Percentiles rank a stretch among this genome's conserved stretches.
Conservation (phyloP, 2,329 filamentous ascomycete species). For the Talaromyces verruculosus region DNA sequence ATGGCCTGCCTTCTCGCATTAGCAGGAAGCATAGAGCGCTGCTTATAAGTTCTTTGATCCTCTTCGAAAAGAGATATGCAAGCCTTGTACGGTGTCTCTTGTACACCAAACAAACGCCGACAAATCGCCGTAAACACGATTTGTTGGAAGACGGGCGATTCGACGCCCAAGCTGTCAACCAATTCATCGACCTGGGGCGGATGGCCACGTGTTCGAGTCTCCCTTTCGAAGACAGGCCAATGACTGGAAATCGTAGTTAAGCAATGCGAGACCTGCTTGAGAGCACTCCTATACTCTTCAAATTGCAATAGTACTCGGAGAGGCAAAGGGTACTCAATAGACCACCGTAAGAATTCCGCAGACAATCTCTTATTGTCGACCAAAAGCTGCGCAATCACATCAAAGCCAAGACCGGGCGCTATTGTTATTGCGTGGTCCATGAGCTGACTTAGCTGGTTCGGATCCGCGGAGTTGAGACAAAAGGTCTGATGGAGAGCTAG, state of each 20-base stretch:
- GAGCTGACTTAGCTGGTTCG: slow-evolving; percentile 37
- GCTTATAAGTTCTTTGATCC: slow-evolving; percentile 26
- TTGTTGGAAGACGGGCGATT: slow-evolving; percentile 54
- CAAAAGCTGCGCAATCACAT: slow-evolving; percentile 47
- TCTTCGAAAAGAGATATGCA: slow-evolving; percentile 26
- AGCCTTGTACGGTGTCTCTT: slow-evolving; percentile 21
- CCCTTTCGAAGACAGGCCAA: slow-evolving; percentile 42
- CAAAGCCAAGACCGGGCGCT: slow-evolving; percentile 32
- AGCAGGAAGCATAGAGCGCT: slow-evolving; percentile 20
- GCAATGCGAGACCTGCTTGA: slow-evolving; percentile 46
- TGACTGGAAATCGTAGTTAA: slow-evolving; percentile 45
- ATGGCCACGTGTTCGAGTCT: slow-evolving; percentile 40
- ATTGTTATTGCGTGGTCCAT: slow-evolving; percentile 35
- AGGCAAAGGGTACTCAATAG: slow-evolving; percentile 50
- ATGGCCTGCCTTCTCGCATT: slow-evolving; percentile 25
- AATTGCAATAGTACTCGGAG: slow-evolving; percentile 31
- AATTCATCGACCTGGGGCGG: slow-evolving; percentile 62
- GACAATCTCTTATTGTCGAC: slow-evolving; percentile 48
- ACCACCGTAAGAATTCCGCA: slow-evolving; percentile 44
- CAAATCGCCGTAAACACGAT: slow-evolving; percentile 51
- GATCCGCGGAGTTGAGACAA: slow-evolving; percentile 55
- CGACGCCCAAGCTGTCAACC: slow-evolving; percentile 47
- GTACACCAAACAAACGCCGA: slow-evolving; percentile 29
- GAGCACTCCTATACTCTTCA: slow-evolving; percentile 34
- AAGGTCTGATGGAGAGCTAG: slow-evolving; percentile 65